Conservation (phyloP, 208 protist species). For the Leishmania arabica region DNA sequence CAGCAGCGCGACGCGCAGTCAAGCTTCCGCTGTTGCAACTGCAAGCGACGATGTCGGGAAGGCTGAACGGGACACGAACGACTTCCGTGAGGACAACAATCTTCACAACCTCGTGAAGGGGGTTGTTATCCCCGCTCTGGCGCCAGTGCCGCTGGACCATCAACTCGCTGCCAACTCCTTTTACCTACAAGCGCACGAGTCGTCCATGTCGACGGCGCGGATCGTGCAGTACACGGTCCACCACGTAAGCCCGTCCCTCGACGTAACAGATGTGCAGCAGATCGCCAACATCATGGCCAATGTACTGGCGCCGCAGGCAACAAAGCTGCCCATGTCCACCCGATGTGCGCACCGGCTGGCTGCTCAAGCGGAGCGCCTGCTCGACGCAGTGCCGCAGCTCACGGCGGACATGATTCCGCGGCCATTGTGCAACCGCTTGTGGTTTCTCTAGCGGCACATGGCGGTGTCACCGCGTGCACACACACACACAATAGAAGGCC, state of each 20-base stretch:
- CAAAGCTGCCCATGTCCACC: conserved; percentile 91
- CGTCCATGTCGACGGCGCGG: conserved; percentile 82
- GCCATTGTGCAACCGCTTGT: conserved; percentile 70
- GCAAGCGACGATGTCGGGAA: not conserved
- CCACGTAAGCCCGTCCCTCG: conserved; percentile 65
- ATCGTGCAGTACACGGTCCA: conserved; percentile 86
- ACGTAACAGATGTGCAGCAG: conserved; percentile 80
- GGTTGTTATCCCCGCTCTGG: conserved; percentile 66
- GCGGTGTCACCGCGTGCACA: not conserved
- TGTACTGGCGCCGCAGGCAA: conserved; percentile 67
- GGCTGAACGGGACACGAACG: not conserved
- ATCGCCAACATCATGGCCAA: conserved; percentile 77
- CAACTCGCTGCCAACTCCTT: conserved; percentile 63
- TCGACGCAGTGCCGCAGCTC: conserved; percentile 79
- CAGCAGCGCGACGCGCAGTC: conserved; percentile 10
- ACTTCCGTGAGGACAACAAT: not conserved
- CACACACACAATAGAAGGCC: too few species aligned
- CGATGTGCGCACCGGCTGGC: conserved; percentile 84
- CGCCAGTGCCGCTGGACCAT: conserved; percentile 48
- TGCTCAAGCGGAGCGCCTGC: conserved; percentile 69
- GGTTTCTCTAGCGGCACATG: conserved; percentile 64
- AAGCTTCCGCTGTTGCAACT: not conserved
- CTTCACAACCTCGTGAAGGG: conserved; percentile 80
- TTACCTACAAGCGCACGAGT: conserved; percentile 90
- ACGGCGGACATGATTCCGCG: conserved; percentile 72